Percentiles rank a stretch among this genome's conserved stretches.
Evolutionary conservation across 2,329 filamentous ascomycete species (phyloP).

Genomic region (Thermothelomyces thermophilus): DNA sequence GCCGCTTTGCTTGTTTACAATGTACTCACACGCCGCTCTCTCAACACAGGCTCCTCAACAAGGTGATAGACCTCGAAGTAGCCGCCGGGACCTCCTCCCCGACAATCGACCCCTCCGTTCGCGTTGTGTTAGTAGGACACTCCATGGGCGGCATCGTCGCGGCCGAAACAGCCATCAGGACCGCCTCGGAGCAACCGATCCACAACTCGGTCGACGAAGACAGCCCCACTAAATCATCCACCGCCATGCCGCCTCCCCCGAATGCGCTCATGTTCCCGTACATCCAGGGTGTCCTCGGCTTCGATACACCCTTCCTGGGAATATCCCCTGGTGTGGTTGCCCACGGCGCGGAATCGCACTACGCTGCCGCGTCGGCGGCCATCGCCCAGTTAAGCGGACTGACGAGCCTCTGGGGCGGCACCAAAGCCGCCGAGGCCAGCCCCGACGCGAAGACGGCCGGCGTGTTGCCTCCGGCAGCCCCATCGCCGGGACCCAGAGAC

Average conservation of each 20-base stretch:
- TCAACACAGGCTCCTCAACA: constrained; percentile 66
- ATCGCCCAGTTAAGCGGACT: constrained; percentile 60
- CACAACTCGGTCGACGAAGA: constrained; percentile 35
- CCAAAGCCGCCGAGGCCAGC: constrained; percentile 30
- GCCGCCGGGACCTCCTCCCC: constrained; percentile 71
- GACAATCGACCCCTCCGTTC: constrained; percentile 78
- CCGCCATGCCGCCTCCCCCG: constrained; percentile 32
- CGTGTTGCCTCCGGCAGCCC: constrained; percentile 32
- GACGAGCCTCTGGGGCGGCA: constrained; percentile 60
- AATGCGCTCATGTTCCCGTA: constrained; percentile 84
- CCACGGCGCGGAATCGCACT: constrained; percentile 79
- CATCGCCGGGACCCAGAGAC: constrained; percentile 16
- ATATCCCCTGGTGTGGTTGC: constrained; percentile 78
- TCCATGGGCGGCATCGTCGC: constrained; percentile 93
- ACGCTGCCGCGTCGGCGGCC: constrained; percentile 65
- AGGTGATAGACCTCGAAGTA: constrained; percentile 92
- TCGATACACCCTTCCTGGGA: constrained; percentile 87
- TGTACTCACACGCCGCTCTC: background rate
- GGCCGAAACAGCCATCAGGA: constrained; percentile 73
- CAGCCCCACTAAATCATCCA: constrained; percentile 34
- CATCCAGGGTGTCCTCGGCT: constrained; percentile 82
- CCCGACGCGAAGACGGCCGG: constrained; percentile 29
- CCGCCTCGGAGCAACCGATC: constrained; percentile 53
- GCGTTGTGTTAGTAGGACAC: constrained; percentile 76
- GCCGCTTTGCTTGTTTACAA: background rate